phyloP scores from a whole-genome alignment of 768 basidiomycete species.

The Dentipellis sp. region DNA sequence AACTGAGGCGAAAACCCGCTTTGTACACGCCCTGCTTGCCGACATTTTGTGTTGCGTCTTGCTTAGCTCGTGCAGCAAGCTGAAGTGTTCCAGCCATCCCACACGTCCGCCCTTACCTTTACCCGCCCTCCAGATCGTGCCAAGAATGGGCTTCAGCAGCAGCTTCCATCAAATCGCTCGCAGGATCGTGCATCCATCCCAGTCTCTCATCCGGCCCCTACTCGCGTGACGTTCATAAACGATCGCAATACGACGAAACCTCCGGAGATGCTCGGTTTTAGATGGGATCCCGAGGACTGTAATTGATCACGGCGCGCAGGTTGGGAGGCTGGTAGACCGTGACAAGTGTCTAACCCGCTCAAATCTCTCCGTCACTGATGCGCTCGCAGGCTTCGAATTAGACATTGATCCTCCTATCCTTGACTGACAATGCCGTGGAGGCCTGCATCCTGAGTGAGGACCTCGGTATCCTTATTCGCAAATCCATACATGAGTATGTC shows the following conservation, averaged over 20 bases:
- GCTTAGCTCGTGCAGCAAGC: background rate
- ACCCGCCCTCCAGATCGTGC: background rate
- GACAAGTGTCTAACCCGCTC: no score
- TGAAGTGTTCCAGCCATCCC: background rate
- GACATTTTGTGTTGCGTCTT: background rate
- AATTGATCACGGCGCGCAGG: background rate
- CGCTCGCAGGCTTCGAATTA: slow-evolving; percentile 16
- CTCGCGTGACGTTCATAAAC: slow-evolving; percentile 13
- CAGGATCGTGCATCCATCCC: slow-evolving; percentile 16
- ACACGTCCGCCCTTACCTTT: background rate
- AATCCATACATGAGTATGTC: slow-evolving; percentile 20
- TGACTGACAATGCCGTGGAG: slow-evolving; percentile 22
- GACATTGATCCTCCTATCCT: slow-evolving; percentile 22
- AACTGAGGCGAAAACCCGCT: background rate
- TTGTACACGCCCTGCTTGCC: background rate
- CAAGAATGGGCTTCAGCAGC: background rate
- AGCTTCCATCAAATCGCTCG: slow-evolving; percentile 8
- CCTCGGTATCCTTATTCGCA: slow-evolving; percentile 23
- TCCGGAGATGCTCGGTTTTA: slow-evolving; percentile 10
- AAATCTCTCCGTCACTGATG: slow-evolving; percentile 13
- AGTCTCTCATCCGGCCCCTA: slow-evolving; percentile 12
- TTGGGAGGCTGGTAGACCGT: background rate
- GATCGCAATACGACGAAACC: slow-evolving; percentile 12
- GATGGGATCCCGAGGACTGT: slow-evolving; percentile 6
- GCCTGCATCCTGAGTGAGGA: slow-evolving; percentile 24